Base-by-base conservation (phyloP, 805 yeast genomes). In the Clavispora fructus region DNA sequence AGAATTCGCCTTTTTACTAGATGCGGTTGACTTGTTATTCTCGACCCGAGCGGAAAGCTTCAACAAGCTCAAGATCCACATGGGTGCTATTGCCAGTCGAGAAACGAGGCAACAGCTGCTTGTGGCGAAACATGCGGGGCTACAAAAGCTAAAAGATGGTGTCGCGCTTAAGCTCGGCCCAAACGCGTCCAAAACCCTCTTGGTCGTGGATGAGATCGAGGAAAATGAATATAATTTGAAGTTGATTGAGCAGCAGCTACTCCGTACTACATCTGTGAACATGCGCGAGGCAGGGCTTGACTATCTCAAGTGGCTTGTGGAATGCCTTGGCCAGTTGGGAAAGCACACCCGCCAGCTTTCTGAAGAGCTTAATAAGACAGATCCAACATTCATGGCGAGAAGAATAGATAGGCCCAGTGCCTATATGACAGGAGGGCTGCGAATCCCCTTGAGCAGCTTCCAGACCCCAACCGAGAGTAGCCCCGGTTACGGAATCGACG, bases 171-270 rank as follows among this genome's bases (percentile, higher is more conserved):
- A 52, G 35, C 58, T 52, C 48, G 83, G 83, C 3, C 74, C 62
- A 2, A 62, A 71, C 41, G 70, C 75, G 27, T 70, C 74, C 14
- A 61, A 60, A 7, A 69, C 79, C 0, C 60, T 71, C 13, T 57
- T 78, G 16, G 60, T 75, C 1, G 67, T 65, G 46, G 87, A 81
- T 54, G 67, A 69, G 43, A 57, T 80, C 30, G 85, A 80, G 56
- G 80, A 77, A 50, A 62, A 74, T 45, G 68, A 69, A 38, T 69
- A 74, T 49, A 72, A 78, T 32, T 65, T 77, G n/a, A 78, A 71
- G 45, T 75, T 80, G 19, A 77, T 78, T 7, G 76, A 76, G 48
- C 74, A 69, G 28, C 85, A 81, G 55, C 67, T 73, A 41, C 63
- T 68, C 8, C 67, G 79, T 40, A 67, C 80, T 0, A 73, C 81